phyloP scores from a whole-genome alignment of 257 asterid species.

The Mitragyna speciosa region DNA sequence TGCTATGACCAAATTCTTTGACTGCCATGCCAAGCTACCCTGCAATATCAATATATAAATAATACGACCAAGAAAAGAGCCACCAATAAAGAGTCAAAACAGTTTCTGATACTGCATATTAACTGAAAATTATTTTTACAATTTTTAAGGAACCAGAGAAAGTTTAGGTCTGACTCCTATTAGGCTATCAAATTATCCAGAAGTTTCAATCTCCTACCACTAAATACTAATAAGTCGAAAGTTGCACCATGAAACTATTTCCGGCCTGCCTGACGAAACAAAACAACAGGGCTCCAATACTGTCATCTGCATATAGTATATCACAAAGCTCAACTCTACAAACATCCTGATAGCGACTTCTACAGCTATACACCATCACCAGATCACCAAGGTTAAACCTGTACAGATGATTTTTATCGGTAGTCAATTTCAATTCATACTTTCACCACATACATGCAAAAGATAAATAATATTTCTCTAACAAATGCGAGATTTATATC shows the following conservation, averaged over 20 bases:
- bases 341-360: background rate
- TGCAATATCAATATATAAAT: no score
- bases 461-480: no score
- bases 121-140: background rate
- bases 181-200: background rate
- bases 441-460: no score
- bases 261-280: constrained; percentile 4
- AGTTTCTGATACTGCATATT: background rate
- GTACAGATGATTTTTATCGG: background rate
- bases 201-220: background rate
- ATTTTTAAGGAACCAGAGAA: background rate
- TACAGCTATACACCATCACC: constrained; percentile 4
- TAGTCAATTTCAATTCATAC: background rate
- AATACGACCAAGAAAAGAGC: no score
- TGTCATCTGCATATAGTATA: background rate
- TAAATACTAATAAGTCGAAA: background rate
- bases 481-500: no score
- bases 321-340: constrained; percentile 4
- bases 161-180: background rate
- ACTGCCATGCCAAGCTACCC: no score
- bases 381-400: constrained; percentile 9
- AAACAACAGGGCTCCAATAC: constrained; percentile 13
- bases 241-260: background rate
- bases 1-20: no score
- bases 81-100: background rate